A percentile compares a stretch with the other conserved stretches of the same genome.
These are phyloP conservation scores for Calycina herbarum DNA, from an alignment of 2,329 filamentous ascomycete species.

Conservation along the genomic window DNA sequence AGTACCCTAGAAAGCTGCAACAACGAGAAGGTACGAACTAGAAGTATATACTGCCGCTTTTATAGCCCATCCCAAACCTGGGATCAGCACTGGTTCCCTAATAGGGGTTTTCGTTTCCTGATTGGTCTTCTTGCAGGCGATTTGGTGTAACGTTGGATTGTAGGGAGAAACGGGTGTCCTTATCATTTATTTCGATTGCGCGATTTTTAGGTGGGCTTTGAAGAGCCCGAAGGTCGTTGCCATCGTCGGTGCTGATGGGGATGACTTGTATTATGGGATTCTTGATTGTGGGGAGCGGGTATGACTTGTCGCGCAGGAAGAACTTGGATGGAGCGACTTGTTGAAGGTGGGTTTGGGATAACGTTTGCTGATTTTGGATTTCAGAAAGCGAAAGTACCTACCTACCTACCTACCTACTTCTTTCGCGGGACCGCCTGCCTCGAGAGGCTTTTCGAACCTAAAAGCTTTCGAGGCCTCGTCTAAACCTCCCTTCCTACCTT, in stretches of 20 bases:
- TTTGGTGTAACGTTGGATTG: background rate
- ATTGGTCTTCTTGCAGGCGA: background rate
- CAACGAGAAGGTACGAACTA: too few species aligned
- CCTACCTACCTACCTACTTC: too few species aligned
- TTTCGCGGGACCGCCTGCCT: too few species aligned
- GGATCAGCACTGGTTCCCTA: background rate
- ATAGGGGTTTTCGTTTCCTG: background rate
- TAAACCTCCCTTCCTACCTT: background rate
- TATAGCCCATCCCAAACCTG: background rate
- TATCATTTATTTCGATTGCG: background rate
- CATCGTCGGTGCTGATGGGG: background rate
- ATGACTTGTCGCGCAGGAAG: background rate
- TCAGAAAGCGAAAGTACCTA: too few species aligned
- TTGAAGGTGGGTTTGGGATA: background rate
- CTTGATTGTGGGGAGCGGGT: too few species aligned
- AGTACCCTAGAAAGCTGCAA: too few species aligned
- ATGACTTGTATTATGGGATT: background rate
- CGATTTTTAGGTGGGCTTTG: background rate
- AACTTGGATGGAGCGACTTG: background rate
- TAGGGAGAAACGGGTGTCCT: background rate
- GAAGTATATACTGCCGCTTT: too few species aligned
- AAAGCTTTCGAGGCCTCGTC: background rate
- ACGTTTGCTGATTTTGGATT: background rate
- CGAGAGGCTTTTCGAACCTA: background rate
- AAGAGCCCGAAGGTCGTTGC: background rate